Conservation (phyloP, 2,329 filamentous ascomycete species). For the Graphilbum sp. region DNA sequence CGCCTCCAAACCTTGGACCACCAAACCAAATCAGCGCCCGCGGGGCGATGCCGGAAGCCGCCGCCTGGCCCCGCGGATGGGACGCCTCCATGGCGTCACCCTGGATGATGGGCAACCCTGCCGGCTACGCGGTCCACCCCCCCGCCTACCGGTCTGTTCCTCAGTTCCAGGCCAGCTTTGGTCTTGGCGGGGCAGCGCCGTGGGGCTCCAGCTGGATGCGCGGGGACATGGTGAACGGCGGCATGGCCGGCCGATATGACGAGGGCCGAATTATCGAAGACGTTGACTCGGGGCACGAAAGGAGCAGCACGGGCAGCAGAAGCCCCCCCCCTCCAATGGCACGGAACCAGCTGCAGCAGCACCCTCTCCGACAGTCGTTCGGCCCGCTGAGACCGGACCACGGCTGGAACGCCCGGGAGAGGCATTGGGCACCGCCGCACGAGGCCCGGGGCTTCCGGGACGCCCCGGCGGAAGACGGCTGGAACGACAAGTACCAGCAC, state of each 20-base stretch:
- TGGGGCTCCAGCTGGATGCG: neutral
- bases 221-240: neutral
- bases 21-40: too few species aligned
- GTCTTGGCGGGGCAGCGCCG: neutral
- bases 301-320: too few species aligned
- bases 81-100: neutral
- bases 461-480: too few species aligned
- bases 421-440: too few species aligned
- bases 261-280: neutral
- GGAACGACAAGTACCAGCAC: too few species aligned
- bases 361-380: too few species aligned
- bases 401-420: too few species aligned
- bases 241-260: neutral
- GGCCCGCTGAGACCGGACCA: too few species aligned
- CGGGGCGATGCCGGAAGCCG: neutral
- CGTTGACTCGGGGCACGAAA: neutral
- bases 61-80: neutral
- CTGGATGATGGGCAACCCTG: neutral
- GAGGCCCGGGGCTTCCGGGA: too few species aligned
- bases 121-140: neutral
- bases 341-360: too few species aligned
- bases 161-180: neutral
- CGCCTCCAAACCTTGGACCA: too few species aligned
- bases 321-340: too few species aligned
- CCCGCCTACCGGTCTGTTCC: neutral